phyloP scores from a whole-genome alignment of 2,329 filamentous ascomycete species.

The Lachnellula hyalina region DNA sequence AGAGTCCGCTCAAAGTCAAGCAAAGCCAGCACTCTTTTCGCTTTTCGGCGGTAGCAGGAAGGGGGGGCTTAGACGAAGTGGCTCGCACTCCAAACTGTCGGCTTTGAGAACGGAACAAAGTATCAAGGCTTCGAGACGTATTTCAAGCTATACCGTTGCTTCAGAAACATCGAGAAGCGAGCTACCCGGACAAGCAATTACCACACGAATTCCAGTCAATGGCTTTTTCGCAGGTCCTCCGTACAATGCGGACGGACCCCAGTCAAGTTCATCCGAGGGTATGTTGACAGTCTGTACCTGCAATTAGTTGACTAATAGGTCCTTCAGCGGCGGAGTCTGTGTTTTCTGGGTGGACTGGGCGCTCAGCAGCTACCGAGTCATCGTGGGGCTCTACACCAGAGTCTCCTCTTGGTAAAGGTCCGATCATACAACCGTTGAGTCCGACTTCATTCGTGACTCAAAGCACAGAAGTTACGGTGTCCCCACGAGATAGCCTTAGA shows the following conservation, averaged over 20 bases:
- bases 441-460: slow-evolving; percentile 40
- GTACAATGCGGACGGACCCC: slow-evolving; percentile 8
- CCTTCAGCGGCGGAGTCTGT: slow-evolving; percentile 37
- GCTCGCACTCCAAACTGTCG: slow-evolving; percentile 7
- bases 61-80: neutral
- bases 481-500: slow-evolving; percentile 31
- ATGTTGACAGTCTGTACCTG: neutral
- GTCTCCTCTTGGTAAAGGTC: slow-evolving; percentile 20
- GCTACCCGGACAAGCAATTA: slow-evolving; percentile 7
- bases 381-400: slow-evolving; percentile 32
- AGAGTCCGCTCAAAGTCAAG: slow-evolving; percentile 1
- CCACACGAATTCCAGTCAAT: slow-evolving; percentile 8
- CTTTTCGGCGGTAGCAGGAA: slow-evolving; percentile 34
- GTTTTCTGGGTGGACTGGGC: slow-evolving; percentile 41
- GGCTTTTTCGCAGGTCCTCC: slow-evolving; percentile 7
- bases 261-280: slow-evolving; percentile 23
- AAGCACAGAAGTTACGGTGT: slow-evolving; percentile 35
- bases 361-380: slow-evolving; percentile 31
- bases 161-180: slow-evolving; percentile 12
- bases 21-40: slow-evolving; percentile 16
- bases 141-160: slow-evolving; percentile 16
- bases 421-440: slow-evolving; percentile 36
- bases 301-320: slow-evolving; percentile 9
- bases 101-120: slow-evolving; percentile 3
- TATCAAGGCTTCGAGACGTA: slow-evolving; percentile 10